Conservation (phyloP, 768 basidiomycete species). For the Pleurotus eryngii region DNA sequence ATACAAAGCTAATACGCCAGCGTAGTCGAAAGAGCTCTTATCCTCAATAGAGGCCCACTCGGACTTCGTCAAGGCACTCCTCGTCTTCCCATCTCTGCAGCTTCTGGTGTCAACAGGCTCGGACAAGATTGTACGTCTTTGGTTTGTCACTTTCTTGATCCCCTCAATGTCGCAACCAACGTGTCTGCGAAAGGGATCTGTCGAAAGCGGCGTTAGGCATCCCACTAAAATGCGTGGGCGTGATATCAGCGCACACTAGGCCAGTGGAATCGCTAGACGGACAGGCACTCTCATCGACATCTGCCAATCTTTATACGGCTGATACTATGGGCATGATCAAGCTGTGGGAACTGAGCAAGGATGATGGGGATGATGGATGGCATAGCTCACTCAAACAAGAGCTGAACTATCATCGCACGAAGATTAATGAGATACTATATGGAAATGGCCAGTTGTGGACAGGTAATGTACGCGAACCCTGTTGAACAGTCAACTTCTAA, state of each 20-base stretch:
- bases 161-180: neutral
- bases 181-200: constrained; percentile 52
- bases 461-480: constrained; percentile 42
- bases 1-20: neutral
- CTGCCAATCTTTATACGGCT: constrained; percentile 67
- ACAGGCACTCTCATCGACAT: constrained; percentile 39
- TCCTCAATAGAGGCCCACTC: constrained; percentile 75
- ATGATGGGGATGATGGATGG: constrained; percentile 42
- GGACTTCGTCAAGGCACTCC: constrained; percentile 88
- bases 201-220: constrained; percentile 37
- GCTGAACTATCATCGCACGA: constrained; percentile 72
- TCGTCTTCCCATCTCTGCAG: constrained; percentile 60
- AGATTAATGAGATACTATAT: constrained; percentile 70
- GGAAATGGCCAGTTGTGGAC: constrained; percentile 84
- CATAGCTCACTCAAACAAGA: constrained; percentile 49
- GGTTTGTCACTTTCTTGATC: constrained; percentile 47
- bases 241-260: constrained; percentile 80
- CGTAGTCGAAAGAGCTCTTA: constrained; percentile 66
- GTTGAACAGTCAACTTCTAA: neutral
- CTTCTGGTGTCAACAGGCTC: constrained; percentile 86
- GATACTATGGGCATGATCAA: constrained; percentile 93
- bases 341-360: constrained; percentile 65
- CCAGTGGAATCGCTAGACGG: constrained; percentile 81
- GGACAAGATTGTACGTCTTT: constrained; percentile 84
- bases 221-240: constrained; percentile 53